These are phyloP conservation scores for Botrytis pseudocinerea DNA, from an alignment of 2,329 filamentous ascomycete genomes.

Conservation along the genomic window DNA sequence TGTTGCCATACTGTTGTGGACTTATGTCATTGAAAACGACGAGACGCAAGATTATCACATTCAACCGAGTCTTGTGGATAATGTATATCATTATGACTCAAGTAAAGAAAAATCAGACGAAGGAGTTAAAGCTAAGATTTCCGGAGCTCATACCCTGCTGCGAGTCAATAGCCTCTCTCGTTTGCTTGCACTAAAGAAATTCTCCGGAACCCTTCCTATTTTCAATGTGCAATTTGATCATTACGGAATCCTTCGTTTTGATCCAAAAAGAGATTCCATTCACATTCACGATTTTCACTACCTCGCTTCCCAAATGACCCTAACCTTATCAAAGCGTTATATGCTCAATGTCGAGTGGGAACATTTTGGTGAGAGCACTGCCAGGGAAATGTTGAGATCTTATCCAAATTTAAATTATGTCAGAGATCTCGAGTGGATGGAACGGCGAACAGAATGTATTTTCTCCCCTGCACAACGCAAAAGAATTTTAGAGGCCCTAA, in stretches of 20 bases:
- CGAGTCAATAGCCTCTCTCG: neutral
- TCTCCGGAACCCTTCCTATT: neutral
- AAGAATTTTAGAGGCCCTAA: neutral
- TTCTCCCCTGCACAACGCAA: neutral
- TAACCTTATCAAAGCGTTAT: neutral
- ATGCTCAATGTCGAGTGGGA: fast-evolving
- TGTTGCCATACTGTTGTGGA: neutral
- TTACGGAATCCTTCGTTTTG: neutral
- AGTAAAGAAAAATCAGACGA: too few relatives aligned
- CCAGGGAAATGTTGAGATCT: neutral
- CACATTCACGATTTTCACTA: neutral
- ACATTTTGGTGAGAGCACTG: fast-evolving
- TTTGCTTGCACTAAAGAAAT: neutral
- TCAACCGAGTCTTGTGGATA: neutral
- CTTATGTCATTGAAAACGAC: neutral
- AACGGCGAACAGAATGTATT: neutral
- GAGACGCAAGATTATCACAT: neutral
- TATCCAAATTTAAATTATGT: neutral
- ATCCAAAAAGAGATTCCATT: neutral
- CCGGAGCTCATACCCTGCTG: neutral
- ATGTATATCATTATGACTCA: neutral
- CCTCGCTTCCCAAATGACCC: neutral
- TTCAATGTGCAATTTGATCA: neutral
- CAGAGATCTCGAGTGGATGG: neutral
- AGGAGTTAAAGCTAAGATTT: neutral